Percentiles rank a stretch among this genome's conserved stretches.
Conservation (phyloP, 2,329 filamentous ascomycete genomes). For the Acarospora socialis region DNA sequence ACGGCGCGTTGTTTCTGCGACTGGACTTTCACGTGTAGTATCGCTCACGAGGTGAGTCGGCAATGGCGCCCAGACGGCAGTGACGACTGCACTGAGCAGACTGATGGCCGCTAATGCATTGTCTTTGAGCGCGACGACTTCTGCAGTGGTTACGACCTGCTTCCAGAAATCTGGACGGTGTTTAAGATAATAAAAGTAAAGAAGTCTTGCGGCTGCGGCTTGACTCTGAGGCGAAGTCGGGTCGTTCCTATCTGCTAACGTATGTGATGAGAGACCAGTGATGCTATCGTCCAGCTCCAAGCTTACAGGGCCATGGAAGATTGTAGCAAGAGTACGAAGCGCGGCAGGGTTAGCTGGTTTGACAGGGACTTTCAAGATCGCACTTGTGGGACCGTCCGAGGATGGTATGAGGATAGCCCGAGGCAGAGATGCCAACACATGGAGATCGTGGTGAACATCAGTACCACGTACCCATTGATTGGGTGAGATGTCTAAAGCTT, state of each 20-base stretch:
- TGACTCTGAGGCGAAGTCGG: slow-evolving; percentile 31
- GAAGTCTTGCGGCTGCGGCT: slow-evolving; percentile 37
- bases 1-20: slow-evolving; percentile 14
- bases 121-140: slow-evolving; percentile 43
- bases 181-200: slow-evolving; percentile 41
- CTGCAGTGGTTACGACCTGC: slow-evolving; percentile 38
- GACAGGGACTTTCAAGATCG: slow-evolving; percentile 37
- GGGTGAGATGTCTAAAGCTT: slow-evolving; percentile 9
- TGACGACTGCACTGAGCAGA: slow-evolving; percentile 38
- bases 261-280: slow-evolving; percentile 20
- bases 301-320: slow-evolving; percentile 39
- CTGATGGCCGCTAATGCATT: slow-evolving; percentile 40
- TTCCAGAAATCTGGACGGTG: slow-evolving; percentile 38
- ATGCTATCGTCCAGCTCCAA: slow-evolving; percentile 14
- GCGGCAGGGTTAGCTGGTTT: slow-evolving; percentile 39
- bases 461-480: slow-evolving; percentile 40
- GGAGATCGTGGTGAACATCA: slow-evolving; percentile 41
- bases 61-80: slow-evolving; percentile 37
- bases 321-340: slow-evolving; percentile 38
- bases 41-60: slow-evolving; percentile 19
- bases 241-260: slow-evolving; percentile 20
- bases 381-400: slow-evolving; percentile 24
- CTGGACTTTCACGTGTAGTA: no score
- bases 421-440: slow-evolving; percentile 43
- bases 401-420: slow-evolving; percentile 37